A percentile compares a stretch with the other conserved stretches of the same genome.
These are phyloP conservation scores for Sisymbrium altissimum DNA, from an alignment of 345 rosid genomes.

Conservation along the genomic window DNA sequence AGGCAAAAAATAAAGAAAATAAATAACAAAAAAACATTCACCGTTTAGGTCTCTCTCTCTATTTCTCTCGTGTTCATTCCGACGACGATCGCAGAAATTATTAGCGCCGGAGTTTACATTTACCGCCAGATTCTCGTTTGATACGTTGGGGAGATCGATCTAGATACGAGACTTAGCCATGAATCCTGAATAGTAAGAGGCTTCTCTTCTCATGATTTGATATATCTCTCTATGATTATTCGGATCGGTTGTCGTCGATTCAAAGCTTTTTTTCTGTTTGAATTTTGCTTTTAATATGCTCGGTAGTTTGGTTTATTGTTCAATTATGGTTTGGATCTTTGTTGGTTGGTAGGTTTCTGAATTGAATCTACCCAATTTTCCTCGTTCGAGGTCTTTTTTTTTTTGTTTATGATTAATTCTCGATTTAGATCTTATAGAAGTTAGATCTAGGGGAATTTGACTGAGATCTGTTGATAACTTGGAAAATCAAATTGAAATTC, in stretches of 20 bases:
- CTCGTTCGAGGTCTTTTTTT: neutral
- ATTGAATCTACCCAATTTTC: neutral
- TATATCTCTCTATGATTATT: neutral
- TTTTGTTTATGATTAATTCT: conserved; percentile 1
- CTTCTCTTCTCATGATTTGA: neutral
- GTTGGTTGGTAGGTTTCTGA: neutral
- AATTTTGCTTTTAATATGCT: neutral
- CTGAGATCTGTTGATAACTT: conserved; percentile 5
- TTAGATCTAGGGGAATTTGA: conserved; percentile 14
- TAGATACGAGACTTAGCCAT: neutral
- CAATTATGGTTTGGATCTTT: conserved; percentile 1
- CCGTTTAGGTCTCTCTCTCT: conserved; percentile 21
- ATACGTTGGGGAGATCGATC: conserved; percentile 21
- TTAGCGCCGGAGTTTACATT: conserved; percentile 7
- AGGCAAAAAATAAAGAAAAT: neutral
- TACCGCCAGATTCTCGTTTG: neutral
- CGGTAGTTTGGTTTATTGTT: conserved; percentile 8
- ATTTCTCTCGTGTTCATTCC: neutral
- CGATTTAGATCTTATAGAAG: conserved; percentile 8
- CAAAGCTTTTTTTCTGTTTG: neutral
- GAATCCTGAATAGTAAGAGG: conserved; percentile 40
- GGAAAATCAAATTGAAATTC: neutral
- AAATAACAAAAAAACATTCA: neutral
- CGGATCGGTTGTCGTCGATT: conserved; percentile 2
- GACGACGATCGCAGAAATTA: conserved; percentile 21